Conservation (phyloP, 257 asterid genomes). For the Penstemon davidsonii region DNA sequence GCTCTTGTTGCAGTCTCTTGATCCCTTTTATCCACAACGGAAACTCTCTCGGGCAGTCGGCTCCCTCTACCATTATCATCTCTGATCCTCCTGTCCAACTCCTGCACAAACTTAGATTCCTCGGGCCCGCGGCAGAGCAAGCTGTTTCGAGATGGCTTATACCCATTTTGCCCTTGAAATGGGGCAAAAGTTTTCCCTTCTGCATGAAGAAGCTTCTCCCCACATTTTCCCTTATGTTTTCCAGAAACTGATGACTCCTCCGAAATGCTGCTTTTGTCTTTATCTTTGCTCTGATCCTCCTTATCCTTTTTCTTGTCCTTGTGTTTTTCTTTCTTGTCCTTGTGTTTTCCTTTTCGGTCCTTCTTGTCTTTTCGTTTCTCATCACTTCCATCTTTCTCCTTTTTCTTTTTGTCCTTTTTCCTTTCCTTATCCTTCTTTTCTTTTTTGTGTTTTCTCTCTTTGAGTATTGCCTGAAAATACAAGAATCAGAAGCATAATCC, state of each 20-base stretch:
- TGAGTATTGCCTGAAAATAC: constrained; percentile 59
- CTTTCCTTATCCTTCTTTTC: constrained; percentile 67
- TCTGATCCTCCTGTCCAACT: constrained; percentile 60
- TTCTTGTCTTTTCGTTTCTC: constrained; percentile 63
- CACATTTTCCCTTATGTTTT: constrained; percentile 38
- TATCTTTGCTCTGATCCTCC: constrained; percentile 52
- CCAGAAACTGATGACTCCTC: constrained; percentile 54
- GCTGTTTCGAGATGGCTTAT: constrained; percentile 34
- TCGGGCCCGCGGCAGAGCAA: constrained; percentile 32
- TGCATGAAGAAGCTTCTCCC: constrained; percentile 37
- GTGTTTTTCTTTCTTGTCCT: constrained; percentile 58
- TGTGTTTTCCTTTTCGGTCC: constrained; percentile 62
- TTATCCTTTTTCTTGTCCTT: constrained; percentile 57
- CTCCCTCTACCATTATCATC: constrained; percentile 43
- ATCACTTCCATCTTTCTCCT: constrained; percentile 59
- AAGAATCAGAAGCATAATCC: constrained; percentile 22
- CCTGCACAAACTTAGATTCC: constrained; percentile 56
- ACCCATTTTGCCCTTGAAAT: constrained; percentile 52
- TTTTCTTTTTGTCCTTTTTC: constrained; percentile 55
- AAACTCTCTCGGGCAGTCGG: constrained; percentile 43
- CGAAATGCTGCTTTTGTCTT: constrained; percentile 59
- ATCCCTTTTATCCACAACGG: constrained; percentile 36
- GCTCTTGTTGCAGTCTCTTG: constrained; percentile 33
- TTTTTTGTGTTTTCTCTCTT: constrained; percentile 65
- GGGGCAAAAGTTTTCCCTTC: constrained; percentile 35